Evolutionary conservation across 805 yeast genomes (phyloP).

Genomic region (Lipomyces chichibuensis): DNA sequence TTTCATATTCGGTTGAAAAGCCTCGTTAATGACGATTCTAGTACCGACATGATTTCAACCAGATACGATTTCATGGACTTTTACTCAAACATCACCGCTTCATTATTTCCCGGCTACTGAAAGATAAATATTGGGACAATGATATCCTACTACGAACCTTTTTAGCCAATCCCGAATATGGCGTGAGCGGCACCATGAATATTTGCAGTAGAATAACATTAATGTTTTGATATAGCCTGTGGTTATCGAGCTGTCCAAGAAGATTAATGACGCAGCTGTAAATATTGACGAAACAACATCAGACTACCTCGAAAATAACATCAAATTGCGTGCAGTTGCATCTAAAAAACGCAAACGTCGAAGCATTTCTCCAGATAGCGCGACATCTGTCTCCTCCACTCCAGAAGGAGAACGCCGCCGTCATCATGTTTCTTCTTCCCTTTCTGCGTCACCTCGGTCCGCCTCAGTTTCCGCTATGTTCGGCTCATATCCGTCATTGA

Average conservation of each 20-base stretch:
- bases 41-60: slow-evolving; percentile 19
- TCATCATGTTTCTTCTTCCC: neutral
- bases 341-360: slow-evolving; percentile 4
- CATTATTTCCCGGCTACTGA: slow-evolving; percentile 21
- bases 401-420: neutral
- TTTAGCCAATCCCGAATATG: slow-evolving; percentile 12
- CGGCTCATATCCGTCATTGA: neutral
- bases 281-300: slow-evolving; percentile 5
- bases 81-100: slow-evolving; percentile 19
- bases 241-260: slow-evolving; percentile 14
- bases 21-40: neutral
- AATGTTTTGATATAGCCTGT: slow-evolving; percentile 6
- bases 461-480: slow-evolving; percentile 1
- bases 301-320: neutral
- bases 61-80: slow-evolving; percentile 14
- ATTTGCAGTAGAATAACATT: neutral
- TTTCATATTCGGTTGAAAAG: neutral
- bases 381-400: slow-evolving; percentile 1
- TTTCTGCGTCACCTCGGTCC: neutral
- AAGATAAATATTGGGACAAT: slow-evolving; percentile 18
- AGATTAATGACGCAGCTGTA: slow-evolving; percentile 1
- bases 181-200: slow-evolving; percentile 13
- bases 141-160: slow-evolving; percentile 18
- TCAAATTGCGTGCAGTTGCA: slow-evolving; percentile 5
- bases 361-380: slow-evolving; percentile 1